Evolutionary conservation across 1,139 yeast species (phyloP).

Genomic region (Pichia sp.): DNA sequence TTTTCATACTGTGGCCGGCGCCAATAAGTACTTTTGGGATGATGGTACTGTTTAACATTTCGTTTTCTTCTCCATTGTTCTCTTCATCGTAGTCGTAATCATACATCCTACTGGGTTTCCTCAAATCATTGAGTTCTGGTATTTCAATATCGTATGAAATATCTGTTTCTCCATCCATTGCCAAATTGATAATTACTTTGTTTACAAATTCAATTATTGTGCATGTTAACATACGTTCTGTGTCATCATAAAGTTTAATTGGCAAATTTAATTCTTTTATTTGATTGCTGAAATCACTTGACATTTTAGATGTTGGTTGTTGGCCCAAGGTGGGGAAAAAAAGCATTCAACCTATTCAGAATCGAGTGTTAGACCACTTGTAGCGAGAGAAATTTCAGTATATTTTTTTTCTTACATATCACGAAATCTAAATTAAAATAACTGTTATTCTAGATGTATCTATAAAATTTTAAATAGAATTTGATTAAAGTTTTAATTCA

Average conservation of each 20-base stretch:
- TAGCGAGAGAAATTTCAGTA: no score
- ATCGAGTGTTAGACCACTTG: no score
- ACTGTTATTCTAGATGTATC: no score
- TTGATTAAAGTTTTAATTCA: constrained; percentile 25
- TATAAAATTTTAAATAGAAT: no score
- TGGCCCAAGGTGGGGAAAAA: no score
- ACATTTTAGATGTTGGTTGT: not conserved
- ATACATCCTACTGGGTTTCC: constrained; percentile 11
- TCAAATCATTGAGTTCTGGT: constrained; percentile 21
- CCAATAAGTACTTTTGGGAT: constrained; percentile 30
- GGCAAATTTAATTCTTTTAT: constrained; percentile 9
- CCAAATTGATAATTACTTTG: constrained; percentile 31
- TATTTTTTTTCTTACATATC: no score
- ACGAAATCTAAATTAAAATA: no score
- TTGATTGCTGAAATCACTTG: constrained; percentile 2
- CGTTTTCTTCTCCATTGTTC: constrained; percentile 12
- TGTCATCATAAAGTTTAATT: constrained; percentile 1
- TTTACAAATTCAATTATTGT: constrained; percentile 30
- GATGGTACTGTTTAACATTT: constrained; percentile 17
- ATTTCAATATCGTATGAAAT: constrained; percentile 35
- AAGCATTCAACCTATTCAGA: no score
- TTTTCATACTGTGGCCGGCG: constrained; percentile 26
- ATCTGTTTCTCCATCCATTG: constrained; percentile 38
- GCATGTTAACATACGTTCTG: constrained; percentile 19
- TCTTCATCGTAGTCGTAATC: constrained; percentile 14